Conservation (phyloP, 441 rosid species). For the Manihot esculenta region DNA sequence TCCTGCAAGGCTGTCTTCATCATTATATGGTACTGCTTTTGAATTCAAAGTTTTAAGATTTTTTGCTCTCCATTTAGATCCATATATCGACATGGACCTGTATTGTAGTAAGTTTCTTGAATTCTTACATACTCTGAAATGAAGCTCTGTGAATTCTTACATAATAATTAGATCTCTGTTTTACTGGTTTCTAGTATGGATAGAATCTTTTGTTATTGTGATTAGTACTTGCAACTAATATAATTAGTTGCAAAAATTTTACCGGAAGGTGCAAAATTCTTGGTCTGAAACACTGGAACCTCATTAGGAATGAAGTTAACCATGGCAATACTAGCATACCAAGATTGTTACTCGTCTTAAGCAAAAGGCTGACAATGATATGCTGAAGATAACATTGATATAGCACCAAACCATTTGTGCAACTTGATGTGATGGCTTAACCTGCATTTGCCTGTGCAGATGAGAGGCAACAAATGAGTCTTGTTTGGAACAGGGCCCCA, state of each 20-base stretch:
- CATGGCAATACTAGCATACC: not conserved
- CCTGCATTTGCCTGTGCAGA: constrained; percentile 39
- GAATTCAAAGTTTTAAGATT: constrained; percentile 11
- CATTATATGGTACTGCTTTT: constrained; percentile 41
- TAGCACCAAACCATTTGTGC: constrained; percentile 8
- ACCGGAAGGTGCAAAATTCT: not conserved
- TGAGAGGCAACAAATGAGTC: constrained; percentile 57
- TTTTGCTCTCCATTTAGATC: not conserved
- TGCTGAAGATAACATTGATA: not conserved
- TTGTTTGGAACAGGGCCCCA: constrained; percentile 50
- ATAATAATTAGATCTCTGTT: too few relatives aligned
- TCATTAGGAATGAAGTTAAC: too few relatives aligned
- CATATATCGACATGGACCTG: not conserved
- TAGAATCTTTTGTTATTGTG: not conserved
- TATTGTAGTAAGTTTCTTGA: not conserved
- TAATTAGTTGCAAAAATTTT: not conserved
- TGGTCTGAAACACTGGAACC: not conserved
- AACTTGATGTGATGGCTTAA: constrained; percentile 21
- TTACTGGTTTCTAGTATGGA: too few relatives aligned
- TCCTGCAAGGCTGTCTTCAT: constrained; percentile 45
- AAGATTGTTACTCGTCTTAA: not conserved
- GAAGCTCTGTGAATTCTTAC: not conserved
- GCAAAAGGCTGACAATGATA: not conserved
- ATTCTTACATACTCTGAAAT: not conserved
- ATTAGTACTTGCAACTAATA: not conserved